Conservation (phyloP, 371 early-diverging fungal genomes). For the Mucor ambiguus region DNA sequence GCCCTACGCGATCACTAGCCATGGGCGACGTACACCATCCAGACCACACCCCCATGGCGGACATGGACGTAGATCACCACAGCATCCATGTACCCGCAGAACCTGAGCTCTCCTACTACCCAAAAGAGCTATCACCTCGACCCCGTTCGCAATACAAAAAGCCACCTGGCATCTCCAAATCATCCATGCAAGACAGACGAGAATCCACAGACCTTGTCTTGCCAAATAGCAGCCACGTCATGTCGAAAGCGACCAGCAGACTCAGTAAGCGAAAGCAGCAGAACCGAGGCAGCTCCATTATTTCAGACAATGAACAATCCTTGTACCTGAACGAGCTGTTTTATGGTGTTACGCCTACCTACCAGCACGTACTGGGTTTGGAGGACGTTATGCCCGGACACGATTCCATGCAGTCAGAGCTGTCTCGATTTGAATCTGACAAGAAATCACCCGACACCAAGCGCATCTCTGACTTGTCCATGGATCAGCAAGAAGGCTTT, state of each 20-base stretch:
- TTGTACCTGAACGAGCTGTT: not conserved
- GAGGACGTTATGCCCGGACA: not conserved
- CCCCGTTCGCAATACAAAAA: constrained; percentile 5
- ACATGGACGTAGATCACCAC: not conserved
- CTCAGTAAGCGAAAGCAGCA: not conserved
- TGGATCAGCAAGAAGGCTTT: not conserved
- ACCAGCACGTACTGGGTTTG: not conserved
- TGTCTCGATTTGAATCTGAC: not conserved
- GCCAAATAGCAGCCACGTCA: not conserved
- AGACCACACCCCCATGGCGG: not conserved
- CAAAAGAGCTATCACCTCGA: constrained; percentile 1
- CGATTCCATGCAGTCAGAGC: not conserved
- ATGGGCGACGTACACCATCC: not conserved
- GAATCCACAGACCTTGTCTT: not conserved
- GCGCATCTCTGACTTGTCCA: not conserved
- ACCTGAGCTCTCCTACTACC: not conserved
- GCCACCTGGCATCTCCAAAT: not conserved
- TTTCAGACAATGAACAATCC: not conserved
- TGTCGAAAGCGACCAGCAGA: not conserved
- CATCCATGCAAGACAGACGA: not conserved
- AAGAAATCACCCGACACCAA: not conserved
- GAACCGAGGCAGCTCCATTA: not conserved
- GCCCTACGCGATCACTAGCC: not conserved
- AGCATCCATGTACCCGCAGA: not conserved
- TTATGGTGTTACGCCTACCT: too few species aligned